Conservation (phyloP, 1,139 yeast genomes). For the Starmera stellimalicola region DNA sequence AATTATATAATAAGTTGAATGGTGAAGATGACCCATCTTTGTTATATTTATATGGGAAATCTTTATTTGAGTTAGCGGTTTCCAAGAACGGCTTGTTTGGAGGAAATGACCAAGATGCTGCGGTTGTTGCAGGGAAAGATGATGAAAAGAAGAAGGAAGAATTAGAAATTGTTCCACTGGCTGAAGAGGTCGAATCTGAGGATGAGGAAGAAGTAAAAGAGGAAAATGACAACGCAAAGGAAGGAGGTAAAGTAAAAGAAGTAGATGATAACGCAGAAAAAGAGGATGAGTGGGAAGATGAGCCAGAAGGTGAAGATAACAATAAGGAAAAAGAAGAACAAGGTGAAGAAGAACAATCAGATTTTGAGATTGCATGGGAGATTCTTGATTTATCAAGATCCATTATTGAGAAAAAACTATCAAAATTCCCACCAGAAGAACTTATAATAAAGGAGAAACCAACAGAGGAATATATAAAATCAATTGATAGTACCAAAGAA, state of each 20-base stretch:
- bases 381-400: conserved; percentile 68
- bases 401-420: conserved; percentile 34
- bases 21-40: conserved; percentile 65
- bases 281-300: conserved; percentile 21
- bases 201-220: conserved; percentile 18
- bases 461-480: background rate
- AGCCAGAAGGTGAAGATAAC: conserved; percentile 17
- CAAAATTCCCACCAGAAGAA: conserved; percentile 6
- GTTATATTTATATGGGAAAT: conserved; percentile 67
- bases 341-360: conserved; percentile 49
- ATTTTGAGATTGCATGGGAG: conserved; percentile 85
- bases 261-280: conserved; percentile 24
- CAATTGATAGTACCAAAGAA: conserved; percentile 3
- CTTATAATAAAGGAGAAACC: conserved; percentile 3
- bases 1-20: conserved; percentile 35
- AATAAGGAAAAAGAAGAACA: conserved; percentile 12
- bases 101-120: conserved; percentile 29
- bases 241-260: conserved; percentile 24
- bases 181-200: conserved; percentile 35
- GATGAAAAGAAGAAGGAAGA: conserved; percentile 16
- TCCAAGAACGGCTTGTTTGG: conserved; percentile 76
- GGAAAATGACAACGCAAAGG: conserved; percentile 27
- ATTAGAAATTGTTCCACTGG: conserved; percentile 38
- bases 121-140: conserved; percentile 11
- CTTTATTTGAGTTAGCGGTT: conserved; percentile 73